Conservation (phyloP, 1,284 basidiomycete genomes). For the Ustanciosporium gigantosporum region DNA sequence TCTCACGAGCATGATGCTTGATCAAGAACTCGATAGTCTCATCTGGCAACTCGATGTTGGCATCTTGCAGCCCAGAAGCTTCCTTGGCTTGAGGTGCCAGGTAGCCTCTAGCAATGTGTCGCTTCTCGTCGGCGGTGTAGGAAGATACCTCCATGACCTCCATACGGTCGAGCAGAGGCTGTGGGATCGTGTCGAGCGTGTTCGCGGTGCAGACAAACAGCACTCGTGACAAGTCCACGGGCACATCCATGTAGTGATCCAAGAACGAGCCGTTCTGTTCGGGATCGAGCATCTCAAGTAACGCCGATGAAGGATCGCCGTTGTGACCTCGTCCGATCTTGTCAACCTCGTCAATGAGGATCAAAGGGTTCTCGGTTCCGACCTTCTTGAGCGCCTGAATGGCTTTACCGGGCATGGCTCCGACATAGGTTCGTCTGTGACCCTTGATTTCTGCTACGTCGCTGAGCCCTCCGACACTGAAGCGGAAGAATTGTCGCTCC, state of each 20-base stretch:
- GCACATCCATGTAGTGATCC: conserved; percentile 97
- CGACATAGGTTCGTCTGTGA: conserved; percentile 93
- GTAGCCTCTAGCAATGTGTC: conserved; percentile 86
- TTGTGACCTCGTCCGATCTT: conserved; percentile 94
- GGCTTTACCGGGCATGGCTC: conserved; percentile 88
- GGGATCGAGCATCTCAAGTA: conserved; percentile 96
- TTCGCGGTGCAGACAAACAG: conserved; percentile 88
- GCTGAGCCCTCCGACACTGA: conserved; percentile 93
- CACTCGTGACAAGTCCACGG: conserved; percentile 91
- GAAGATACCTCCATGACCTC: conserved; percentile 86
- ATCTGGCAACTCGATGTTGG: conserved; percentile 55
- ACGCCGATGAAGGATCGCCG: conserved; percentile 89
- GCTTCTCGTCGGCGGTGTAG: conserved; percentile 96
- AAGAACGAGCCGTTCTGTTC: conserved; percentile 96
- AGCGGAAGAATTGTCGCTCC: conserved; percentile 86
- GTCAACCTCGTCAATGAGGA: conserved; percentile 94
- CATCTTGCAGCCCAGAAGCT: conserved; percentile 73
- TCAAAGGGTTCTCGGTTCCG: conserved; percentile 90
- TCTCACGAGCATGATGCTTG: conserved; percentile 95
- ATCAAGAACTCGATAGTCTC: conserved; percentile 83
- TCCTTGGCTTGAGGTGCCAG: conserved; percentile 93
- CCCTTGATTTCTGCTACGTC: conserved; percentile 99
- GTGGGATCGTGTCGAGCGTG: conserved; percentile 87
- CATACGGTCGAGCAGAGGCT: conserved; percentile 84
- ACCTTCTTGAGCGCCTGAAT: conserved; percentile 97